A percentile compares a stretch with the other conserved stretches of the same genome.
Evolutionary conservation across 495 filamentous ascomycete species (phyloP).

Genomic region (Lepidopterella palustris): DNA sequence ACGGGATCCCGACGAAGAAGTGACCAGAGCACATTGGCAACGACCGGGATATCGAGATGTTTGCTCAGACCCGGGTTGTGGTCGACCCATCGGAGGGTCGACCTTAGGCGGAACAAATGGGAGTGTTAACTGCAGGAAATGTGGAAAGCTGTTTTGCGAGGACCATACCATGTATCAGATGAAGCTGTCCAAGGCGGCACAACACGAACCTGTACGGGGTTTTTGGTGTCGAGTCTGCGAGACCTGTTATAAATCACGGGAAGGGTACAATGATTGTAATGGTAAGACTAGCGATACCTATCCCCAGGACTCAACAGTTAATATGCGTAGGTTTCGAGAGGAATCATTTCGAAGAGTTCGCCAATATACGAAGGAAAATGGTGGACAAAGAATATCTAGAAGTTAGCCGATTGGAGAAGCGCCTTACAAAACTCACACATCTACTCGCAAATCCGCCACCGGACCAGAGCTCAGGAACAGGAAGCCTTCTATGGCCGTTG

Average conservation of each 20-base stretch:
- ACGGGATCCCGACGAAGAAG: constrained; percentile 82
- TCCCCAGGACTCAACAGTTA: not conserved
- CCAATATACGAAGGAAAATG: constrained; percentile 58
- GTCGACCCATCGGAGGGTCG: constrained; percentile 29
- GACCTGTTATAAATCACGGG: constrained; percentile 93
- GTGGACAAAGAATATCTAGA: constrained; percentile 83
- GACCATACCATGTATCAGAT: constrained; percentile 99
- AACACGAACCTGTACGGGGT: constrained; percentile 86
- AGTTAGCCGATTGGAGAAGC: constrained; percentile 80
- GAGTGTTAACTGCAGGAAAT: constrained; percentile 85
- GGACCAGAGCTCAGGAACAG: constrained; percentile 46
- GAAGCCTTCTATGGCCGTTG: constrained; percentile 52
- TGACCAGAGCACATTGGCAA: constrained; percentile 88
- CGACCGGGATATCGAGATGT: constrained; percentile 59
- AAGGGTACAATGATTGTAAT: constrained; percentile 88
- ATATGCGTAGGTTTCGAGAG: constrained; percentile 45
- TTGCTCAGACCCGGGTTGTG: constrained; percentile 84
- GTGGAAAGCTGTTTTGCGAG: constrained; percentile 90
- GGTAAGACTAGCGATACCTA: constrained; percentile 38
- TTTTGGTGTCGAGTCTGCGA: constrained; percentile 95
- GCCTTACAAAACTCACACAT: constrained; percentile 84
- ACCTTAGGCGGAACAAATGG: constrained; percentile 71
- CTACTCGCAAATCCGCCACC: constrained; percentile 64
- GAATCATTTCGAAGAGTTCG: constrained; percentile 66
- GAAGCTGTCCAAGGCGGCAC: constrained; percentile 85